Evolutionary conservation across 345 rosid genomes (phyloP).

Genomic region (Syzygium aqueum): DNA sequence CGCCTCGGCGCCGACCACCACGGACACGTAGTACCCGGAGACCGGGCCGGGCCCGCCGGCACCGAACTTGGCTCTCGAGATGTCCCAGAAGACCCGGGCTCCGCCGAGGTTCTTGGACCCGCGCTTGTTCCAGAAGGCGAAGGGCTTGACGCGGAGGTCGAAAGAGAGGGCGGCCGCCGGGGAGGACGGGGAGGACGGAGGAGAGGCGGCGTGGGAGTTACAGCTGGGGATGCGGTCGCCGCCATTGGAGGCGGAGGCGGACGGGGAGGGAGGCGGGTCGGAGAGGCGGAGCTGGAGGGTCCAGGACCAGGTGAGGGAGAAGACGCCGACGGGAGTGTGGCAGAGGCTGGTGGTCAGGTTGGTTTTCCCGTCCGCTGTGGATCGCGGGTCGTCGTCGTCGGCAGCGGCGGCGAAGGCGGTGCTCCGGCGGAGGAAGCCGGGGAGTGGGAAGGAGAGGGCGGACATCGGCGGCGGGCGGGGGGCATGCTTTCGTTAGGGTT

Average conservation of each 20-base stretch:
- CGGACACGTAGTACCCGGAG: constrained; percentile 69
- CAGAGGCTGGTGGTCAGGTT: not conserved
- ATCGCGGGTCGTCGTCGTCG: not conserved
- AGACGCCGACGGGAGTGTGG: constrained; percentile 3
- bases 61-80: constrained; percentile 61
- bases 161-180: constrained; percentile 17
- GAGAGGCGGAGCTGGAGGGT: constrained; percentile 2
- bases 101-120: constrained; percentile 38
- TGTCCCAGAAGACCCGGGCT: constrained; percentile 64
- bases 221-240: not conserved
- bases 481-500: not conserved
- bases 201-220: not conserved
- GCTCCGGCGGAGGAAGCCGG: constrained; percentile 1
- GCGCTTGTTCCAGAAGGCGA: constrained; percentile 64
- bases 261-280: not conserved
- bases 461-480: not conserved
- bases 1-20: constrained; percentile 53
- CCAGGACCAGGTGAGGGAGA: not conserved
- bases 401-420: not conserved
- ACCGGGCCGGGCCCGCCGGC: constrained; percentile 58
- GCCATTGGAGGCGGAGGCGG: not conserved
- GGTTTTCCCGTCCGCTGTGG: not conserved
- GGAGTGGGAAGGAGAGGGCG: not conserved
- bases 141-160: constrained; percentile 52
- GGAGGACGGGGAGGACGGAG: not conserved